These are phyloP conservation scores for Ophiocordyceps robertsii DNA, from an alignment of 2,329 filamentous ascomycete genomes.

Conservation along the genomic window DNA sequence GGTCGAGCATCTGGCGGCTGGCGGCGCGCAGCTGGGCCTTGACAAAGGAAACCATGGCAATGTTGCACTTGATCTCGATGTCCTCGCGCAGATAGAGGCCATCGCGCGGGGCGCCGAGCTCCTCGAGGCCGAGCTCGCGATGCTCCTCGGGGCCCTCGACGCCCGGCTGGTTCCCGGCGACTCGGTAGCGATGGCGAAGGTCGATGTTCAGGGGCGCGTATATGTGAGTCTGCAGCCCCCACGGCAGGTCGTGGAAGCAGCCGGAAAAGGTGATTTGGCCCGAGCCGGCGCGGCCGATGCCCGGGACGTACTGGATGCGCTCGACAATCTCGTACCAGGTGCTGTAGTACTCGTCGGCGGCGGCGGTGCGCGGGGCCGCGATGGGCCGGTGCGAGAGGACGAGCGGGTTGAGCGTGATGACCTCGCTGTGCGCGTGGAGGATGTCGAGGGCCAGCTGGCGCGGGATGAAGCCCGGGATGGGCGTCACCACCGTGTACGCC, in stretches of 20 bases:
- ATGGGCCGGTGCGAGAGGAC: slow-evolving; percentile 51
- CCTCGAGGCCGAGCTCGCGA: slow-evolving; percentile 45
- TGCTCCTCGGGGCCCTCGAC: slow-evolving; percentile 42
- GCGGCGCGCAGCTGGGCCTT: slow-evolving; percentile 54
- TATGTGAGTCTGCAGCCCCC: slow-evolving; percentile 58
- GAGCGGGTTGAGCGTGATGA: slow-evolving; percentile 58
- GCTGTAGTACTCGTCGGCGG: slow-evolving; percentile 57
- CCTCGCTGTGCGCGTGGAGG: slow-evolving; percentile 55
- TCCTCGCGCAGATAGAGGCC: slow-evolving; percentile 58
- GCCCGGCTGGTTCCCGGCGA: slow-evolving; percentile 55
- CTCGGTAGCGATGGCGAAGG: slow-evolving; percentile 53
- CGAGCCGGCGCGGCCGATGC: slow-evolving; percentile 35
- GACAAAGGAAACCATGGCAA: slow-evolving; percentile 51
- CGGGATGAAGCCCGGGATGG: slow-evolving; percentile 56
- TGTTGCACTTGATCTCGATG: slow-evolving; percentile 57
- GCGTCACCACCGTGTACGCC: slow-evolving; percentile 54
- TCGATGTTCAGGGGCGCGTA: slow-evolving; percentile 56
- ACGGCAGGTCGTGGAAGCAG: slow-evolving; percentile 60
- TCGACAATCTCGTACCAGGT: slow-evolving; percentile 64
- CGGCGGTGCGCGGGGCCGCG: slow-evolving; percentile 52
- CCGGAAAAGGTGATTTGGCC: slow-evolving; percentile 56
- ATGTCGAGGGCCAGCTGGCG: slow-evolving; percentile 61
- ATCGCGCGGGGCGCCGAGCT: slow-evolving; percentile 46
- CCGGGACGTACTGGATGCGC: slow-evolving; percentile 54
- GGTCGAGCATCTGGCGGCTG: slow-evolving; percentile 52